Base-by-base conservation (phyloP, 495 filamentous ascomycete genomes). In the Echria macrotheca region DNA sequence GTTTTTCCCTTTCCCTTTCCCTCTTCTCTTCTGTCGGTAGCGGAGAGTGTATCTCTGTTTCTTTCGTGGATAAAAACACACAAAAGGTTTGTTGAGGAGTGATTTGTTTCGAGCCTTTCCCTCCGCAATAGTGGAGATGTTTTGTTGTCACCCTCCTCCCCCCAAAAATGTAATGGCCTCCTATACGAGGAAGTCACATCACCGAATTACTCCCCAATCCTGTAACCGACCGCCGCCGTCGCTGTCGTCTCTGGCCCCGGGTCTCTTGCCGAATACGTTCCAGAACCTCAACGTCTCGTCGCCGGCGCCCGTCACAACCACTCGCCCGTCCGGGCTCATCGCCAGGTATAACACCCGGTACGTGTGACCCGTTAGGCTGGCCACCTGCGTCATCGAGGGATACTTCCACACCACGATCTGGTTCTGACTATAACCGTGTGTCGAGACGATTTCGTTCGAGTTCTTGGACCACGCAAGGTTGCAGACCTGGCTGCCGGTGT, bases 341-440 rank as follows among this genome's bases (percentile, higher is more conserved):
- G 90, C 89, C 18, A 98, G 77, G 65, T 97, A 98, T 4, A 98
- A 76, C 4, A 98, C 93, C 43, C 93, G 81, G 68, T 91, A 98
- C 0, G 93, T 98, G 65, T 98, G 93, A 0, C 93, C 93, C 0
- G 94, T 97, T 28, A 98, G 70, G 49, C 86, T 94, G 11, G 86
- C 93, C 5, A 98, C 89, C 58, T 96, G 93, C 31, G 86, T 87
- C 94, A 98, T 97, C 59, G 82, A 86, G 1, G 93, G 93, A 63
- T 97, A 97, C 63, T 97, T 97, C 93, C 93, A 98, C 48, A 98
- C 84, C 14, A 97, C 89, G 55, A 98, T 96, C 64, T 96, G 91
- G 59, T 98, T 95, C 63, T 98, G 94, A 47, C 79, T 85, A 71
- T 95, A 98, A n/a, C 93, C 93, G 62, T 98, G 93, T 3, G 93